phyloP scores from a whole-genome alignment of 139 green algal genomes.

The Chlorella sp. region DNA sequence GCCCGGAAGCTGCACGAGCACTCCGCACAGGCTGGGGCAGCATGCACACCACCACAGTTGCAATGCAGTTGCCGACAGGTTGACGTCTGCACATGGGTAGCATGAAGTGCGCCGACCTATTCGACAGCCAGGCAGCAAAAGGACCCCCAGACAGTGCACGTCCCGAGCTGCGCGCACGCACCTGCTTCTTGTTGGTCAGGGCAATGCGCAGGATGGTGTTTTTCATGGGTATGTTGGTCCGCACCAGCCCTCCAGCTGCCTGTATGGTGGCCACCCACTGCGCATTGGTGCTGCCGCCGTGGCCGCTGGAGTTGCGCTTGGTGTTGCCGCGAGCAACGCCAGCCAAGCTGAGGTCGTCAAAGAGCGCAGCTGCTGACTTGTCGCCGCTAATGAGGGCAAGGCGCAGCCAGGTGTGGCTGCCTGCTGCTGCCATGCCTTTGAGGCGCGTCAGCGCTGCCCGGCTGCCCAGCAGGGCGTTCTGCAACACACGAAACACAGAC shows the following conservation, averaged over 20 bases:
- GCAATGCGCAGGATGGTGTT: conserved; percentile 56
- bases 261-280: conserved; percentile 32
- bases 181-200: conserved; percentile 50
- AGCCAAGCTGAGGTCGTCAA: conserved; percentile 53
- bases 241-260: conserved; percentile 30
- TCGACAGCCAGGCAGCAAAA: too few species aligned
- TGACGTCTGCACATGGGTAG: too few species aligned
- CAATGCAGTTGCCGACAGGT: too few species aligned
- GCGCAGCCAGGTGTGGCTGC: conserved; percentile 44
- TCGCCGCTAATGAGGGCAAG: conserved; percentile 33
- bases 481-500: too few species aligned
- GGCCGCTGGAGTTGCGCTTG: conserved; percentile 18
- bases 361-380: conserved; percentile 42
- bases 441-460: neutral
- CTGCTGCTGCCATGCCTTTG: conserved; percentile 30
- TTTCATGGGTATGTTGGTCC: conserved; percentile 47
- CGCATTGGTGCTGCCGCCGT: neutral
- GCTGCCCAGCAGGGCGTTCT: neutral
- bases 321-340: too few species aligned
- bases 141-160: too few species aligned
- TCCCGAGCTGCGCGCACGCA: too few species aligned
- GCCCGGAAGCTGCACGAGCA: too few species aligned
- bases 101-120: too few species aligned
- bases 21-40: too few species aligned
- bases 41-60: too few species aligned